These are phyloP conservation scores for Phoenix roebelenii DNA, from an alignment of 176 grass and related monocot species.

Conservation along the genomic window DNA sequence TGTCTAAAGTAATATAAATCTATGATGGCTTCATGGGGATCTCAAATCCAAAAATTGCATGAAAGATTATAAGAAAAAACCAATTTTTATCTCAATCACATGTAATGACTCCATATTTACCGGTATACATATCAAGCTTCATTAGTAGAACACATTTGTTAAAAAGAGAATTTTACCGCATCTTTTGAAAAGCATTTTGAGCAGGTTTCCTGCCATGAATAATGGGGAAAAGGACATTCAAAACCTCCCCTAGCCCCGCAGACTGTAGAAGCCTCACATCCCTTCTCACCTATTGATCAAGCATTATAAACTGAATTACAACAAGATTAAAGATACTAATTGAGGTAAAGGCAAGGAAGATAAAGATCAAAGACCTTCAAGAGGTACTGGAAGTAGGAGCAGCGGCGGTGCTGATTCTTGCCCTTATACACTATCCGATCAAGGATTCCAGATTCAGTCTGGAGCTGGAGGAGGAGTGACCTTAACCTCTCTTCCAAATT, in stretches of 20 bases:
- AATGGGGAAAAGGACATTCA: conserved; percentile 42
- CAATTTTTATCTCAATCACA: no score
- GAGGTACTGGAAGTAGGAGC: conserved; percentile 57
- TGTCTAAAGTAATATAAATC: no score
- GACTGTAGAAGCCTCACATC: conserved; percentile 43
- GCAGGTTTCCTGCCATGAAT: conserved; percentile 40
- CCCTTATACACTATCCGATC: conserved; percentile 61
- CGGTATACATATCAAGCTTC: no score
- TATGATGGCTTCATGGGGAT: no score
- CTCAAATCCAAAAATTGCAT: no score
- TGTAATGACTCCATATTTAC: no score
- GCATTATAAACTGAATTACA: background rate
- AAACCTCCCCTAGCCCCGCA: conserved; percentile 17
- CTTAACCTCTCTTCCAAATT: conserved; percentile 17
- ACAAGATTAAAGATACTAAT: background rate
- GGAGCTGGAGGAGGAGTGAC: conserved; percentile 25
- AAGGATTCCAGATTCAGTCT: conserved; percentile 39
- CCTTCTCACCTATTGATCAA: conserved; percentile 38
- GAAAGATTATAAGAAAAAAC: no score
- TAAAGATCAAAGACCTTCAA: conserved; percentile 21
- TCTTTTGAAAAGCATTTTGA: conserved; percentile 24
- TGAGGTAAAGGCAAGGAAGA: no score
- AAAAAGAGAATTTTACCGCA: no score
- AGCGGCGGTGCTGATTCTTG: conserved; percentile 47
- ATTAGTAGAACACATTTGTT: no score